Base-by-base conservation (phyloP, 768 basidiomycete species). In the Hebeloma cylindrosporum region DNA sequence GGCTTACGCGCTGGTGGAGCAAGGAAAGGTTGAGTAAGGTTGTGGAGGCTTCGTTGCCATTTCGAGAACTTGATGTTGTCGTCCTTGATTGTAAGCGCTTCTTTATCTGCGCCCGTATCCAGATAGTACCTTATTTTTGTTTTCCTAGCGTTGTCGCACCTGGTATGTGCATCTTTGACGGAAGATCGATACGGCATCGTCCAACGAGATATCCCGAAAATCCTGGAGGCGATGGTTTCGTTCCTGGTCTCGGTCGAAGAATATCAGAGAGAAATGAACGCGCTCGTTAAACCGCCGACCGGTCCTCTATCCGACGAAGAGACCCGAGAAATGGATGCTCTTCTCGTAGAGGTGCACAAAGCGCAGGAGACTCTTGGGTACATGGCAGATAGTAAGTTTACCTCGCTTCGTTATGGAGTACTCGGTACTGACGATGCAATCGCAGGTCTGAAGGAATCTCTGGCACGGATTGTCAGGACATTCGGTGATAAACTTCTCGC, bases 181-280 rank as follows among this genome's bases (percentile, higher is more conserved):
- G 92, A 93, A 61, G 91, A 94, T 65, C 73, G 75, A 14, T 92
- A 84, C 57, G 91, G 91, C 16, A 78, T 83, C 25, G 88, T 92
- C 9, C 92, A 93, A 60, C 73, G 86, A 8, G 92, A 93, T 58
- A 88, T 91, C 14, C 85, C 90, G 0, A 82, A 79, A 47, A 80
- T 91, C 21, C 61, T 94, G 2, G 91, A 94, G 61, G 85, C 85
- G 0, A 68, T 93, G 51, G 60, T 86, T 9, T 75, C 75, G 0
- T 86, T 84, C 67, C 71, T 90, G 14, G 59, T 63, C 1, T 85
- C 79, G 1, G 62, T 91, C 14, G 89, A 92, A 52, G 74, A 74
- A 22, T 83, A 83, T 46, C 77, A 80, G 43, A 59, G 54, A 1
- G 79, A 84, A 54, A 61, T 90, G 21, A 65, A 63, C 42, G 63